Base-by-base conservation (phyloP, 2,329 filamentous ascomycete species). In the Fusarium devonianum region DNA sequence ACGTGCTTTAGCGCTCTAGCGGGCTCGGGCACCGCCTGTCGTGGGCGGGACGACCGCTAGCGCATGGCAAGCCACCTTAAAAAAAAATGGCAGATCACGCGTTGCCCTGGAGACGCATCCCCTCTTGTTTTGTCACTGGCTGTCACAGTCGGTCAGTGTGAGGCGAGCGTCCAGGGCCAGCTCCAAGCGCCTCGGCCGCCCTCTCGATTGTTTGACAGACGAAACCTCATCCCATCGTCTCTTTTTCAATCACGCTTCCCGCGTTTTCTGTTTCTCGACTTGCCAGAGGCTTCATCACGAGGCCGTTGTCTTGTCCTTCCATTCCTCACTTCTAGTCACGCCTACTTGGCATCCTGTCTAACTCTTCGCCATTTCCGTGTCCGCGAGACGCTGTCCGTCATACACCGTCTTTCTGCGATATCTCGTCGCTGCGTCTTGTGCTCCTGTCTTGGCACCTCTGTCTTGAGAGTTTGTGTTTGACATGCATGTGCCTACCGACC, bases 121-220 rank as follows among this genome's bases (percentile, higher is more conserved):
- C 49, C 45, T 28, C 39, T 34, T 49, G 32, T 46, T 46, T 49
- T 53, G 49, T 45, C 47, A 29, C 26, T 49, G 37, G 36, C 36
- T n/a, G n/a, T n/a, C n/a, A n/a, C 21, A 26, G n/a, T 26, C 32
- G 28, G n/a, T n/a, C n/a, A n/a, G n/a, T n/a, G 25, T 45, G 40
- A 33, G 34, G 34, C 33, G 28, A 34, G 21, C 19, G 35, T 10
- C 21, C 35, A 25, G 34, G 30, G 21, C 17, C 34, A 26, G 30
- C 21, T 33, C 34, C 43, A 32, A 58, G 42, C 56, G 44, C 56
- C 52, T 32, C 40, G 36, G 56, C 39, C 59, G 56, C 44, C 56
- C 56, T 60, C 60, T 56, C 56, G 49, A 56, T 52, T 50, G 56
- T 59, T 60, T 60, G 57, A 58, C 53, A 58, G 53, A 49, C 49